phyloP scores from a whole-genome alignment of 2,329 filamentous ascomycete genomes.

The Pezicula carpinea region DNA sequence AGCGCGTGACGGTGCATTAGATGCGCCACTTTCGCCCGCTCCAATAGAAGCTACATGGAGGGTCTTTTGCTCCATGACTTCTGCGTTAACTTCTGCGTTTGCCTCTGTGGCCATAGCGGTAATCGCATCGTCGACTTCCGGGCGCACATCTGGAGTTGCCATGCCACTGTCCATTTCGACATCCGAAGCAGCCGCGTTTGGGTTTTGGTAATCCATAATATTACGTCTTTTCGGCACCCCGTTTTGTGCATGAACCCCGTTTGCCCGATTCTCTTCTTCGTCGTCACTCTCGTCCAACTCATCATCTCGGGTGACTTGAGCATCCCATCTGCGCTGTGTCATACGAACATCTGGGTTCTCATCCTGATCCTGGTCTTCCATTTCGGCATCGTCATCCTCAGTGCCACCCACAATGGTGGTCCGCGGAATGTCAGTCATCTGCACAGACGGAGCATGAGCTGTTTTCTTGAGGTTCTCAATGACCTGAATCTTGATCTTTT shows the following conservation, averaged over 20 bases:
- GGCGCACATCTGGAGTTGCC: constrained; percentile 31
- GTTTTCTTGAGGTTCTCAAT: constrained; percentile 86
- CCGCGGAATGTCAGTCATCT: constrained; percentile 74
- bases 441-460: constrained; percentile 80
- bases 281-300: constrained; percentile 88
- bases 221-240: constrained; percentile 48
- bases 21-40: constrained; percentile 19
- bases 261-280: constrained; percentile 70
- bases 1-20: constrained; percentile 25
- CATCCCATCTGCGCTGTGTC: constrained; percentile 79
- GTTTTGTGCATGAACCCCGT: constrained; percentile 56
- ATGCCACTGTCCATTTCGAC: constrained; percentile 48
- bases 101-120: constrained; percentile 19
- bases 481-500: constrained; percentile 75
- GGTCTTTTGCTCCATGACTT: constrained; percentile 26
- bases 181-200: constrained; percentile 42
- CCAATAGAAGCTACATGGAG: constrained; percentile 11
- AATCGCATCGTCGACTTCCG: constrained; percentile 21
- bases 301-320: constrained; percentile 68
- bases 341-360: constrained; percentile 78
- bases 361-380: constrained; percentile 74
- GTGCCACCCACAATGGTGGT: constrained; percentile 58
- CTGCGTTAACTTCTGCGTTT: constrained; percentile 28
- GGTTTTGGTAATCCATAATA: constrained; percentile 57
- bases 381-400: constrained; percentile 61